These are phyloP conservation scores for Fusarium luffae DNA, from an alignment of 2,329 filamentous ascomycete species.

Conservation along the genomic window DNA sequence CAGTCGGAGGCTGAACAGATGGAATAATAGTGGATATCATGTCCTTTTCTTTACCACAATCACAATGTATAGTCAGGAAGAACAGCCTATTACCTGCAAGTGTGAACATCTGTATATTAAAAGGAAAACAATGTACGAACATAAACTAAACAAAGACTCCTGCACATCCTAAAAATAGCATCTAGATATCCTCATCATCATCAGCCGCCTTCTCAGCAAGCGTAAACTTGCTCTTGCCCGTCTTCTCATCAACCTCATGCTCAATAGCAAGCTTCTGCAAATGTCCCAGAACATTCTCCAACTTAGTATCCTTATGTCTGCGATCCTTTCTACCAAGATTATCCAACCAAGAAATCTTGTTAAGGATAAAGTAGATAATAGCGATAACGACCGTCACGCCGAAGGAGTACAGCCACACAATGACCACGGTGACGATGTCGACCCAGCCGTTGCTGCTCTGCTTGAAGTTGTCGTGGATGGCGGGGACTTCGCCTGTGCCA, in stretches of 20 bases:
- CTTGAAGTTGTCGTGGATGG: conserved; percentile 2
- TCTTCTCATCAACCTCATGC: conserved; percentile 32
- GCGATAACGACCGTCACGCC: conserved; percentile 28
- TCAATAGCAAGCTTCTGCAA: conserved; percentile 30
- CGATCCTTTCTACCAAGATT: conserved; percentile 28
- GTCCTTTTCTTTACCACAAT: background rate
- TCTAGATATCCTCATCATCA: conserved; percentile 31
- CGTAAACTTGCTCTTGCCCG: conserved; percentile 20
- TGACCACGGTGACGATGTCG: conserved; percentile 21
- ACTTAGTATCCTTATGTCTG: conserved; percentile 23
- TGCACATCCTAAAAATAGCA: accelerated
- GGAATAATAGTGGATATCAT: background rate
- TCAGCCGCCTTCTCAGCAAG: conserved; percentile 20
- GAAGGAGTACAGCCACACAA: conserved; percentile 31
- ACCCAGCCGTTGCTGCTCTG: conserved; percentile 33
- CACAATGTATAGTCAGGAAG: background rate
- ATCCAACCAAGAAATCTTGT: conserved; percentile 29
- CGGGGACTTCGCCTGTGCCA: background rate
- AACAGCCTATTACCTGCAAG: background rate
- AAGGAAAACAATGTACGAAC: background rate
- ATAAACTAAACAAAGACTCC: background rate
- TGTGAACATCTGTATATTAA: background rate
- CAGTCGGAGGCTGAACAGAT: background rate
- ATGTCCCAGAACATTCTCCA: conserved; percentile 26
- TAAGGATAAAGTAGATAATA: conserved; percentile 27